These are phyloP conservation scores for Lentinula edodes DNA, from an alignment of 768 basidiomycete genomes.

Conservation along the genomic window DNA sequence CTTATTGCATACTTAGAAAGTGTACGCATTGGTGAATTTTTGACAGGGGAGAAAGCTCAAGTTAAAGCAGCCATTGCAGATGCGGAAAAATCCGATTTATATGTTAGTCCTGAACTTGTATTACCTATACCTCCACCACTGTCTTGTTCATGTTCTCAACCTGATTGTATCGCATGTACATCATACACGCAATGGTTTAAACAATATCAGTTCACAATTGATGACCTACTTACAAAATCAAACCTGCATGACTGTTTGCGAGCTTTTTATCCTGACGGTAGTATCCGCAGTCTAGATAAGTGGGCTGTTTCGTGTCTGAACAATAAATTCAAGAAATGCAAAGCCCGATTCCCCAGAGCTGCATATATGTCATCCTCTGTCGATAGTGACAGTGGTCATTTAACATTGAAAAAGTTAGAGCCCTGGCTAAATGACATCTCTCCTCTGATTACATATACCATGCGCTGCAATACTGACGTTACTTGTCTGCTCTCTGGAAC, in stretches of 20 bases:
- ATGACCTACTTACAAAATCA: conserved; percentile 13
- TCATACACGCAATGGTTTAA: conserved; percentile 8
- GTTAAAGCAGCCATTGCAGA: conserved; percentile 7
- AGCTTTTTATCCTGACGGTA: conserved; percentile 3
- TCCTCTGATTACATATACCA: background rate
- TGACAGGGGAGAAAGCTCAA: conserved; percentile 14
- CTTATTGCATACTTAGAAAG: conserved; percentile 25
- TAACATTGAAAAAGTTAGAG: conserved; percentile 16
- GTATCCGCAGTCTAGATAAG: background rate
- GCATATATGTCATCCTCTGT: conserved; percentile 8
- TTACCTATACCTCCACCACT: conserved; percentile 19
- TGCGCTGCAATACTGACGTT: conserved; percentile 18
- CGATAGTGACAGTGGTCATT: conserved; percentile 11
- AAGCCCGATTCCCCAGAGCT: conserved; percentile 19
- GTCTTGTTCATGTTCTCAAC: background rate
- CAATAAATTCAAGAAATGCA: conserved; percentile 12
- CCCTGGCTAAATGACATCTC: conserved; percentile 11
- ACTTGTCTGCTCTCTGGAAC: conserved; percentile 18
- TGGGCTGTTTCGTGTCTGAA: background rate
- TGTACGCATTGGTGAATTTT: conserved; percentile 25
- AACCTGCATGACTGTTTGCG: conserved; percentile 15
- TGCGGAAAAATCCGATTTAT: background rate
- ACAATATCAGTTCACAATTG: conserved; percentile 9
- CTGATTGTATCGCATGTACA: conserved; percentile 7
- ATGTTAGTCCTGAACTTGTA: conserved; percentile 17